A percentile compares a stretch with the other conserved stretches of the same genome.
phyloP scores from a whole-genome alignment of 1,284 basidiomycete genomes.

The Irpex lacteus region DNA sequence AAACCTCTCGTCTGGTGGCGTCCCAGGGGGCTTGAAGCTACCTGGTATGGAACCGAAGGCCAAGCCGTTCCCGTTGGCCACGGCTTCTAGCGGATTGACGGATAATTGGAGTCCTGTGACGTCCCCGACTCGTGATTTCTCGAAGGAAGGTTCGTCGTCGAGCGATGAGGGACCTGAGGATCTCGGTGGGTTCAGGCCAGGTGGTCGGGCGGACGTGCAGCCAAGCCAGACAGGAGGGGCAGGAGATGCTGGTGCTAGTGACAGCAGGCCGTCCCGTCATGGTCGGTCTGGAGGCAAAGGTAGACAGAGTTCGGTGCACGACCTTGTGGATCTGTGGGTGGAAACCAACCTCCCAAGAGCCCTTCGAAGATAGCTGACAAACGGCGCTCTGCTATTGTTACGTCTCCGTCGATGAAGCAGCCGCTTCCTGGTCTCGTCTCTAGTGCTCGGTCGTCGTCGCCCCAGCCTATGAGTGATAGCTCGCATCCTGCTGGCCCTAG shows the following conservation, averaged over 20 bases:
- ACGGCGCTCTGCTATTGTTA: slow-evolving; percentile 26
- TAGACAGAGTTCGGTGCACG: slow-evolving; percentile 76
- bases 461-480: slow-evolving; percentile 19
- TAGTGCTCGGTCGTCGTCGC: slow-evolving; percentile 28
- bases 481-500: slow-evolving; percentile 11
- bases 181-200: slow-evolving; percentile 23
- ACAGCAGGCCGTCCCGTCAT: slow-evolving; percentile 1
- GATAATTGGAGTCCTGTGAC: slow-evolving; percentile 34
- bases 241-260: slow-evolving; percentile 9
- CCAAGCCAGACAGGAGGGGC: slow-evolving; percentile 9
- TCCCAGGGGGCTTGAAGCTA: slow-evolving; percentile 17
- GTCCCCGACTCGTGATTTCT: slow-evolving; percentile 13
- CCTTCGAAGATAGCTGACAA: slow-evolving; percentile 22
- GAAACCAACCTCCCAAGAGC: slow-evolving; percentile 32
- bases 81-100: slow-evolving; percentile 27
- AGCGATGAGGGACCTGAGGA: slow-evolving; percentile 37
- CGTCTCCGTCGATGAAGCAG: slow-evolving; percentile 23
- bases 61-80: slow-evolving; percentile 12
- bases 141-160: slow-evolving; percentile 22
- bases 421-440: slow-evolving; percentile 11
- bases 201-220: neutral
- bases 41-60: slow-evolving; percentile 20
- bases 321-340: slow-evolving; percentile 75
- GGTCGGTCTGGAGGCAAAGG: slow-evolving; percentile 35
- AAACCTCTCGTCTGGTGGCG: slow-evolving; percentile 5